Conservation (phyloP, 371 early-diverging fungal species). For the Rhizomucor pusillus region DNA sequence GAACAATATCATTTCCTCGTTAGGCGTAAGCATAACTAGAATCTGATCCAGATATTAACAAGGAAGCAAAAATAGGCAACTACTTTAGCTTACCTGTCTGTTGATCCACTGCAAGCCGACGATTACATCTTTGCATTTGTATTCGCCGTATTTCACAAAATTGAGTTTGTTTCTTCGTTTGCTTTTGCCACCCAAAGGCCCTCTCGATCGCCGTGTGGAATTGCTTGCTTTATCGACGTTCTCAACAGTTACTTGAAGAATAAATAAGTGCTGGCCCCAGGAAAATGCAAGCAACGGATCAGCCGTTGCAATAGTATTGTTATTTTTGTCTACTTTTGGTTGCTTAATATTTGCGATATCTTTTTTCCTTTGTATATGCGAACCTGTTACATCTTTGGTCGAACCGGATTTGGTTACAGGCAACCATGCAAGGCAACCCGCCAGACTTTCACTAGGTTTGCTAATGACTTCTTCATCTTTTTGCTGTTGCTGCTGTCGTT, state of each 20-base stretch:
- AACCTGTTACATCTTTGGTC: background rate
- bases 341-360: too few species aligned
- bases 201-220: constrained; percentile 1
- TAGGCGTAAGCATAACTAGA: constrained; percentile 58
- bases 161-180: constrained; percentile 41
- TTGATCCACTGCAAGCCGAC: constrained; percentile 79
- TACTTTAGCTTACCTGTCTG: constrained; percentile 48
- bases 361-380: too few species aligned
- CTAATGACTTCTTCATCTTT: constrained; percentile 6
- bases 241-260: constrained; percentile 47
- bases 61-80: constrained; percentile 2
- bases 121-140: constrained; percentile 61
- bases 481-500: constrained; percentile 3
- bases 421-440: constrained; percentile 65
- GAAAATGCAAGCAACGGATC: constrained; percentile 66
- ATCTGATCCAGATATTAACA: constrained; percentile 35
- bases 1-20: constrained; percentile 70
- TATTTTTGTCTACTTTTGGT: constrained; percentile 14
- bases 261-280: constrained; percentile 62
- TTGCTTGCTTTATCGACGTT: constrained; percentile 9
- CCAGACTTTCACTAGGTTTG: constrained; percentile 35
- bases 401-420: constrained; percentile 46
- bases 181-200: constrained; percentile 13
- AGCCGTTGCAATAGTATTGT: constrained; percentile 14
- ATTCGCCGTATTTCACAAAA: constrained; percentile 59